Evolutionary conservation across 495 filamentous ascomycete genomes (phyloP).

Genomic region (Cercophora newfieldiana): DNA sequence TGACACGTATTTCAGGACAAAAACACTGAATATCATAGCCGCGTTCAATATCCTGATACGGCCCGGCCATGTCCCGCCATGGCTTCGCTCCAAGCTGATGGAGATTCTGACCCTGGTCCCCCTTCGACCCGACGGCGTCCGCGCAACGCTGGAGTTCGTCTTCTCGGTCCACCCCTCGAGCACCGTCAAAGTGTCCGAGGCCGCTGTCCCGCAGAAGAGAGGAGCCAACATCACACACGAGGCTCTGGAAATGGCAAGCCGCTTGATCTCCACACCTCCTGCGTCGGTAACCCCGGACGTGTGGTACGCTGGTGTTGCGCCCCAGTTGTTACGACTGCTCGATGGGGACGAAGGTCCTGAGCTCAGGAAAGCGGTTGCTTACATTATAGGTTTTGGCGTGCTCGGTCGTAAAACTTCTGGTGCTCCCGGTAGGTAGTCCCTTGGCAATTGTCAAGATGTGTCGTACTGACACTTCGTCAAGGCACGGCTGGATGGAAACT

Average conservation of each 20-base stretch:
- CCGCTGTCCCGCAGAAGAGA: conserved; percentile 41
- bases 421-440: conserved; percentile 56
- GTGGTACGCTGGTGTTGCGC: conserved; percentile 65
- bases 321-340: conserved; percentile 66
- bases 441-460: neutral
- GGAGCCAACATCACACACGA: conserved; percentile 72
- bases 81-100: conserved; percentile 54
- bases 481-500: conserved; percentile 67
- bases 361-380: conserved; percentile 64
- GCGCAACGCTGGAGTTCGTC: conserved; percentile 71
- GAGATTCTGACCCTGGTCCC: conserved; percentile 63
- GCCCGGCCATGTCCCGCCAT: conserved; percentile 43
- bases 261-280: conserved; percentile 63
- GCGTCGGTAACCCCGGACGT: conserved; percentile 52
- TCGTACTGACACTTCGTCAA: conserved; percentile 17
- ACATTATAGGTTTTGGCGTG: conserved; percentile 73
- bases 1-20: conserved; percentile 41
- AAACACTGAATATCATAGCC: conserved; percentile 45
- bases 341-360: conserved; percentile 65
- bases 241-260: conserved; percentile 65
- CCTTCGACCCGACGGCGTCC: conserved; percentile 63
- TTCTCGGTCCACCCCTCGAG: conserved; percentile 57
- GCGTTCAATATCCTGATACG: conserved; percentile 50
- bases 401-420: conserved; percentile 66
- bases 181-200: conserved; percentile 40